Percentiles rank a stretch among this genome's conserved stretches.
These are phyloP conservation scores for Chamaecyparis obtusa DNA, from an alignment of 75 land plant genomes.

Conservation along the genomic window DNA sequence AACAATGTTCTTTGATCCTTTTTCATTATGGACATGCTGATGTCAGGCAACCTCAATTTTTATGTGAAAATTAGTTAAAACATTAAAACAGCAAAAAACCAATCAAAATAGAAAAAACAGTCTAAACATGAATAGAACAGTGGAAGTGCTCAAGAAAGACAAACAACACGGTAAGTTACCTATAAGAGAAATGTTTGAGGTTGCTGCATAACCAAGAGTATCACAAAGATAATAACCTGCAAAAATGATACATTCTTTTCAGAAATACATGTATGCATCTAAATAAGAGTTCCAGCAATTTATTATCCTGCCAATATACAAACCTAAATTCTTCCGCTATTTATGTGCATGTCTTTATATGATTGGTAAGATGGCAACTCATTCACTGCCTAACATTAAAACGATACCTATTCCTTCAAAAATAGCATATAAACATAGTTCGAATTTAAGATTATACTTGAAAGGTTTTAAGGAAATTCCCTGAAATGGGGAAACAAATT, in stretches of 20 bases:
- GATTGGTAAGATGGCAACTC: neutral
- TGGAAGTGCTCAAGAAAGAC: neutral
- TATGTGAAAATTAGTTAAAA: neutral
- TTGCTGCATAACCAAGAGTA: slow-evolving; percentile 54
- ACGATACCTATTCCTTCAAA: neutral
- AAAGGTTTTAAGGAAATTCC: neutral
- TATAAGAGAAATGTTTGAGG: slow-evolving; percentile 37
- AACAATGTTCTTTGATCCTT: neutral
- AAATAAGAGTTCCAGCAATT: neutral
- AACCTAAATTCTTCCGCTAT: neutral
- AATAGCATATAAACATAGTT: neutral
- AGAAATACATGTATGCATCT: neutral
- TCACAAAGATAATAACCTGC: slow-evolving; percentile 75
- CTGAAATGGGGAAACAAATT: neutral
- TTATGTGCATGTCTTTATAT: neutral
- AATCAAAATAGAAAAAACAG: neutral
- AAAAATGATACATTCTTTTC: slow-evolving; percentile 8
- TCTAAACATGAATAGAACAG: neutral
- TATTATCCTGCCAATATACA: neutral
- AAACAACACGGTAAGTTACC: slow-evolving; percentile 33
- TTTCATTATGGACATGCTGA: neutral
- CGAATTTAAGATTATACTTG: neutral
- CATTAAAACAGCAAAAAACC: neutral
- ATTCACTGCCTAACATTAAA: neutral
- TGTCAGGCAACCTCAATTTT: neutral